These are phyloP conservation scores for Kwoniella mangroviensis DNA, from an alignment of 768 basidiomycete species.

Conservation along the genomic window DNA sequence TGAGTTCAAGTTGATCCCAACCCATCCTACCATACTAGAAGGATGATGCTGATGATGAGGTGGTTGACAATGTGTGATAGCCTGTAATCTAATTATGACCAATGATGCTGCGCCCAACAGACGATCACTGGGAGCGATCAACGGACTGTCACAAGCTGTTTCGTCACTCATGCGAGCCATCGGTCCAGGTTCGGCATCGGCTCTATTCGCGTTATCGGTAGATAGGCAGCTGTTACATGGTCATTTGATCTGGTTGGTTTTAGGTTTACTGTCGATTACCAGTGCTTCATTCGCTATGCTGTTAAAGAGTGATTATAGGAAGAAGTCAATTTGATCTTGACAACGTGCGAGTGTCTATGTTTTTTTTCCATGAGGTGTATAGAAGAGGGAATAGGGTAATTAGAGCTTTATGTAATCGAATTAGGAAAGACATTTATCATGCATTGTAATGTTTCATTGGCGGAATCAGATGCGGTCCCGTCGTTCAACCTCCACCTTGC, in stretches of 20 bases:
- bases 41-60: too few species aligned
- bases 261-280: conserved; percentile 16
- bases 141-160: conserved; percentile 46
- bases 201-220: conserved; percentile 47
- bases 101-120: conserved; percentile 44
- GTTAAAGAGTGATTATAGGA: conserved; percentile 24
- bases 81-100: conserved; percentile 47
- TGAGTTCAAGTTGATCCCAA: conserved; percentile 13
- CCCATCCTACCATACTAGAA: too few species aligned
- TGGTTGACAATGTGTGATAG: conserved; percentile 11
- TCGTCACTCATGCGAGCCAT: conserved; percentile 40
- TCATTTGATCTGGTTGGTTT: conserved; percentile 42
- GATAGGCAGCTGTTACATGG: conserved; percentile 41
- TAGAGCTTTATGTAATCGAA: too few species aligned
- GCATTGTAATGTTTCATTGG: background rate
- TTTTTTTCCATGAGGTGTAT: background rate
- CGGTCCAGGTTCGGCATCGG: conserved; percentile 41
- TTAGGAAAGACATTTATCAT: background rate
- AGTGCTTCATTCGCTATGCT: conserved; percentile 25
- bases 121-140: conserved; percentile 41
- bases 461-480: background rate
- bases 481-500: too few species aligned
- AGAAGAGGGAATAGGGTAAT: too few species aligned
- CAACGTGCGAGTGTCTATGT: background rate
- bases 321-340: conserved; percentile 11